phyloP scores from a whole-genome alignment of 257 asterid species.

The Datura wrightii region DNA sequence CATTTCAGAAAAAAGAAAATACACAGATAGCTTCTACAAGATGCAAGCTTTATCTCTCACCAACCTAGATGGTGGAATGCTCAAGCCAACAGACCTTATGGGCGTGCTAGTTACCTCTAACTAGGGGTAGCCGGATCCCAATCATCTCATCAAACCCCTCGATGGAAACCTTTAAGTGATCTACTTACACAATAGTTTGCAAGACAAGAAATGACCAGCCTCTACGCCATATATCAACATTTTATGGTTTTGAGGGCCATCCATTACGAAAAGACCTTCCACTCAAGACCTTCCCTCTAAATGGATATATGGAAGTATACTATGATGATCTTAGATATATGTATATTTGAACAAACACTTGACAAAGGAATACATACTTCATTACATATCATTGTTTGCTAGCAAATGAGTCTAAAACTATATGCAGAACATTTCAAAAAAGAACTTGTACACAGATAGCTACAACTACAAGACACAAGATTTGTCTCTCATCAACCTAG shows the following conservation, averaged over 20 bases:
- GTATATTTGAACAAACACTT: background rate
- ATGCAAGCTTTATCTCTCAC: background rate
- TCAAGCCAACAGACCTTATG: background rate
- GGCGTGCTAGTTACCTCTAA: background rate
- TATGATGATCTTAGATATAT: background rate
- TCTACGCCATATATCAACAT: too few relatives aligned
- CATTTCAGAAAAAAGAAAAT: background rate
- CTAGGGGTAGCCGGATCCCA: background rate
- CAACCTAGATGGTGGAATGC: background rate
- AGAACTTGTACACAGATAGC: background rate
- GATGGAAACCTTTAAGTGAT: background rate
- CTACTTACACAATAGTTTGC: background rate
- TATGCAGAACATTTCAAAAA: background rate
- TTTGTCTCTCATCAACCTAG: background rate
- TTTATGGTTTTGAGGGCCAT: too few relatives aligned
- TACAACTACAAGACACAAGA: background rate
- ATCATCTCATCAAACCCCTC: background rate
- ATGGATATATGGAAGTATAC: too few relatives aligned
- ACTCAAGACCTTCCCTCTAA: background rate
- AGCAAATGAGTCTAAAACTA: background rate
- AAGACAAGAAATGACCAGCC: background rate
- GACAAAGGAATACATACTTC: background rate
- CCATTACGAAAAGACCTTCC: too few relatives aligned
- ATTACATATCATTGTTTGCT: background rate
- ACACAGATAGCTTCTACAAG: background rate